Evolutionary conservation across 495 filamentous ascomycete genomes (phyloP).

Genomic region (Hypoxylon lienhwacheense): DNA sequence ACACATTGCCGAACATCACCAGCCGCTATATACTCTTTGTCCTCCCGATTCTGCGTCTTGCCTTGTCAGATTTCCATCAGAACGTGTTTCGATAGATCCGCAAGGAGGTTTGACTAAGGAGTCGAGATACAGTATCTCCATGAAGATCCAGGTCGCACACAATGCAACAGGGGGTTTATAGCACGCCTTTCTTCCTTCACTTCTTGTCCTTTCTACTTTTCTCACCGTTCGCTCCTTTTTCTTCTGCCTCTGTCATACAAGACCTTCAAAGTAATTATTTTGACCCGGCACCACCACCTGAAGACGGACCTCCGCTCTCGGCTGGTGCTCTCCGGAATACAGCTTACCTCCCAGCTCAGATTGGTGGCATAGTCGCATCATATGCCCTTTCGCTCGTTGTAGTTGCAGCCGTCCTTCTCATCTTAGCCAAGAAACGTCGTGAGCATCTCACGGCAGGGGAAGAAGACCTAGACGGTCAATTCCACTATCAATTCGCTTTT

Average conservation of each 20-base stretch:
- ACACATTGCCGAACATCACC: constrained; percentile 49
- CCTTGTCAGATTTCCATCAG: constrained; percentile 48
- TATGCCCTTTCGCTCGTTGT: constrained; percentile 75
- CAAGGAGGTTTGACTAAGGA: constrained; percentile 43
- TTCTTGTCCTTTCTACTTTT: constrained; percentile 34
- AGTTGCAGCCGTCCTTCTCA: constrained; percentile 65
- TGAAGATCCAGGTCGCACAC: constrained; percentile 41
- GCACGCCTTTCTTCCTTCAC: constrained; percentile 30
- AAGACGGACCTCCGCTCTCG: constrained; percentile 60
- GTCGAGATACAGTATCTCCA: constrained; percentile 36
- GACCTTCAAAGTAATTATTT: constrained; percentile 56
- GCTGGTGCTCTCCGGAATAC: constrained; percentile 57
- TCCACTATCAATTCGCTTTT: constrained; percentile 41
- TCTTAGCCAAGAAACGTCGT: constrained; percentile 48
- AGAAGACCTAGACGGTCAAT: constrained; percentile 32
- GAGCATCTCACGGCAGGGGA: constrained; percentile 42
- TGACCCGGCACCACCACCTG: constrained; percentile 59
- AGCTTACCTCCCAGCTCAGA: constrained; percentile 67
- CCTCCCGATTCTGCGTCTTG: constrained; percentile 40
- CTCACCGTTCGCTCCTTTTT: constrained; percentile 42
- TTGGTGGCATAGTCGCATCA: constrained; percentile 76
- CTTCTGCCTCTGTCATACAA: constrained; percentile 39
- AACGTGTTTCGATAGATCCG: constrained; percentile 49
- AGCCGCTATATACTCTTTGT: constrained; percentile 57
- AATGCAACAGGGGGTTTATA: constrained; percentile 41